phyloP scores from a whole-genome alignment of 2,329 filamentous ascomycete species.

The Zelopaecilomyces penicillatus region DNA sequence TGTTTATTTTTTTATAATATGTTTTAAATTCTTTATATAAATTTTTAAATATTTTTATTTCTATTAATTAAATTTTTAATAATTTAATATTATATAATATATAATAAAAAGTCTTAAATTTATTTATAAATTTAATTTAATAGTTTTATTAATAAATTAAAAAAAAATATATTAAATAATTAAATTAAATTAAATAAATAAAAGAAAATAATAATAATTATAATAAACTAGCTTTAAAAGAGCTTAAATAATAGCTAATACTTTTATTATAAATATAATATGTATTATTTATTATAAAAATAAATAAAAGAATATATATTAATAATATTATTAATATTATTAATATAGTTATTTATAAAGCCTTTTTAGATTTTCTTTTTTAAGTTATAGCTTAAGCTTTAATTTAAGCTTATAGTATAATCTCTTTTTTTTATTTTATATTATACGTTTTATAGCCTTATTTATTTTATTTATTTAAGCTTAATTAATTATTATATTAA shows the following conservation, averaged over 20 bases:
- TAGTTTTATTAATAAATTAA: not conserved
- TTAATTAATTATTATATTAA: not conserved
- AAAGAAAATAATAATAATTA: not conserved
- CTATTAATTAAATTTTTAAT: no score
- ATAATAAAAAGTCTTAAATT: not conserved
- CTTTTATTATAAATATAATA: not conserved
- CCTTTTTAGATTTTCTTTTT: not conserved
- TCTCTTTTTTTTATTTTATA: no score
- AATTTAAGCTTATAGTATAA: no score
- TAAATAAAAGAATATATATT: not conserved
- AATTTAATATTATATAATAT: no score
- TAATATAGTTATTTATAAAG: not conserved
- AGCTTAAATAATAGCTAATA: not conserved
- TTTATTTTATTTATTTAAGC: no score
- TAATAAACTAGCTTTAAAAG: not conserved
- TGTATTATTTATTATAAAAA: not conserved
- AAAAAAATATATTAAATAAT: not conserved
- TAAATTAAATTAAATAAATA: not conserved
- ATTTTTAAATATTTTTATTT: no score
- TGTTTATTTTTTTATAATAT: no score
- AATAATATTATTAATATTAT: not conserved
- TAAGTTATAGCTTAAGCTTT: not conserved
- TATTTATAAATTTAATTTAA: not conserved
- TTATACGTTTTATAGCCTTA: no score
- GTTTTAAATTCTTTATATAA: no score